Evolutionary conservation across 2,329 filamentous ascomycete genomes (phyloP), one percentile per base, ranked within the genome.

Genomic region (Xylaria hypoxylon): DNA sequence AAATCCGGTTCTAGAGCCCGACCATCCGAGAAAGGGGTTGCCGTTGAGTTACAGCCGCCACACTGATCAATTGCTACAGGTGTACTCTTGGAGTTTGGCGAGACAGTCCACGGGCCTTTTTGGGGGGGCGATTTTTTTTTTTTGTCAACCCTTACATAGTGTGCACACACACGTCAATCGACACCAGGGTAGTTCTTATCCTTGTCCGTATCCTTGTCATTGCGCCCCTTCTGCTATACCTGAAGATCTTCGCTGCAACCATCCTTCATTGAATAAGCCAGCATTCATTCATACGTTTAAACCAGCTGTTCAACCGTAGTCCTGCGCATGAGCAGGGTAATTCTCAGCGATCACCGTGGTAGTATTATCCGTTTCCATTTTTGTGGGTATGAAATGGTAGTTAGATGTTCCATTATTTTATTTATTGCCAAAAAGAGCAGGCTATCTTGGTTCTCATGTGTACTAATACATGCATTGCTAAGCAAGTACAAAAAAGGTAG

Each of bases 181-280:
- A 57, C 61, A 58, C 62, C 28, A 35, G 65, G 61, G 51, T 40
- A 38, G 35, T 38, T 38, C 35, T 38, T 55, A 24, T 42, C 22
- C 26, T n/a, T 19, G 42, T 40, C 33, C 60, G 28, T 44, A 26
- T n/a, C 52, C 60, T 52, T 35, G 68, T 19, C 61, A 50, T 42
- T 55, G 59, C 51, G 8, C 35, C 31, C 45, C 51, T 59, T 64
- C 40, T 71, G 67, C 62, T 65, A 71, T 74, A 62, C 74, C 72
- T 75, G 71, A 74, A 74, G 72, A 75, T 76, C 74, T 71, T 72
- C 68, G 56, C 71, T 75, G 71, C 69, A 72, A 70, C 65, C 69
- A 65, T 38, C 63, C 65, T 63, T 64, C 59, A 56, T 58, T 68
- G 62, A 28, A 55, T 67, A 45, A 59, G 53, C 42, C 50, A 56